phyloP scores from a whole-genome alignment of 805 yeast genomes.

The Starmerella vitae region DNA sequence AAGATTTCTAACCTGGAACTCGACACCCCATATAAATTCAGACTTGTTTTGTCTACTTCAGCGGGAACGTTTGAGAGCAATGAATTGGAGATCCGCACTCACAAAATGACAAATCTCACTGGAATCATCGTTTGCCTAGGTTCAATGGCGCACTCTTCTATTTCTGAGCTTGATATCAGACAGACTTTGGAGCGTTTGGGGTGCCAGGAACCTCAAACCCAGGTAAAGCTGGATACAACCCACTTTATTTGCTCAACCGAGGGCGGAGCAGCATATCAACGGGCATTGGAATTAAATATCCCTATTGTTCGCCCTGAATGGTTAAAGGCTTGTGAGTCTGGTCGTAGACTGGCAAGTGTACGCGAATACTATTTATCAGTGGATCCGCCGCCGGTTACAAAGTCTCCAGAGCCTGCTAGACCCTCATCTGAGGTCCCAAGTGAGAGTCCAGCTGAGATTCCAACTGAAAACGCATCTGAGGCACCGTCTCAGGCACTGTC shows the following conservation, averaged over 20 bases:
- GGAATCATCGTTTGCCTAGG: constrained; percentile 91
- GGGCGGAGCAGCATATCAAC: constrained; percentile 58
- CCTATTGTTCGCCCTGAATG: constrained; percentile 95
- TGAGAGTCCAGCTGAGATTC: neutral
- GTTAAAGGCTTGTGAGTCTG: constrained; percentile 85
- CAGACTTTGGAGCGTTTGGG: constrained; percentile 56
- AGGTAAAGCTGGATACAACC: constrained; percentile 80
- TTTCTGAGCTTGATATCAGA: constrained; percentile 44
- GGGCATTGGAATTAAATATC: constrained; percentile 72
- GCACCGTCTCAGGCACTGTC: neutral
- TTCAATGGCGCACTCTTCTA: constrained; percentile 44
- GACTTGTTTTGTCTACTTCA: constrained; percentile 68
- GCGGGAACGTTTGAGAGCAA: constrained; percentile 77
- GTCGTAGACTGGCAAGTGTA: constrained; percentile 84
- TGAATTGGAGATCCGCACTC: constrained; percentile 58
- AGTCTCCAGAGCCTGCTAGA: neutral
- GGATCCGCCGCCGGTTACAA: constrained; percentile 20
- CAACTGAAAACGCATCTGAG: neutral
- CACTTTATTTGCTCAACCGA: constrained; percentile 73
- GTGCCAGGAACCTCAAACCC: constrained; percentile 61
- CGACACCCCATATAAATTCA: constrained; percentile 68
- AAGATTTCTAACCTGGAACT: constrained; percentile 85
- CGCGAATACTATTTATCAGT: constrained; percentile 45
- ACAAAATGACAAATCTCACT: constrained; percentile 86
- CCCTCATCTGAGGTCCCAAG: neutral